Percentiles rank a stretch among this genome's conserved stretches.
These are phyloP conservation scores for Trichosanthes cucumerina DNA, from an alignment of 306 rosid species.

Conservation along the genomic window DNA sequence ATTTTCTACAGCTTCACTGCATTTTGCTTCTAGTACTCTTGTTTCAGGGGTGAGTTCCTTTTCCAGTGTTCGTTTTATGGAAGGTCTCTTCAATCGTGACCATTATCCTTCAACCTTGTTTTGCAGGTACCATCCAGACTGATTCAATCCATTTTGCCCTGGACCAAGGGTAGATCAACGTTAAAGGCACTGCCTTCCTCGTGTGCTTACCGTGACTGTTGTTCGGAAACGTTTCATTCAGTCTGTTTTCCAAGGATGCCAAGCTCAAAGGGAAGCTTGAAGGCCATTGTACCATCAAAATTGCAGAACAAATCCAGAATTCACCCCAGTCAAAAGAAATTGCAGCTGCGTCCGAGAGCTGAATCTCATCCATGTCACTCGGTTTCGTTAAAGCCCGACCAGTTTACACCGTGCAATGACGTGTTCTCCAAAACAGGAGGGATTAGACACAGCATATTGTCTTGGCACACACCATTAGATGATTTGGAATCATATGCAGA, in stretches of 20 bases:
- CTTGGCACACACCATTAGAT: conserved; percentile 49
- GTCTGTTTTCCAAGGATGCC: conserved; percentile 39
- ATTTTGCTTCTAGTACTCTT: conserved; percentile 64
- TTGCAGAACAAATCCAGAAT: conserved; percentile 27
- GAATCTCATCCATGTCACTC: conserved; percentile 14
- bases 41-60: conserved; percentile 63
- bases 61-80: neutral
- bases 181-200: conserved; percentile 14
- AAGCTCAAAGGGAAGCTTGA: conserved; percentile 34
- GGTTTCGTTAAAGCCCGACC: conserved; percentile 15
- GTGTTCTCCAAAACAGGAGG: conserved; percentile 48
- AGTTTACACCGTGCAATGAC: neutral
- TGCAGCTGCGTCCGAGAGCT: conserved; percentile 16
- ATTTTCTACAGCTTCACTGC: conserved; percentile 69
- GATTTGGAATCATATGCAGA: conserved; percentile 29
- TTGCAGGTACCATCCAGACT: conserved; percentile 66
- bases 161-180: conserved; percentile 38
- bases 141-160: conserved; percentile 41
- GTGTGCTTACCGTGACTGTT: neutral
- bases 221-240: conserved; percentile 21
- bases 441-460: conserved; percentile 44
- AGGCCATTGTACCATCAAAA: conserved; percentile 22
- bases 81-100: neutral
- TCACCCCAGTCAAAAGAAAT: conserved; percentile 23
- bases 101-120: conserved; percentile 1